phyloP scores from a whole-genome alignment of 352 stramenopile species.

The Phytophthora palmivora region DNA sequence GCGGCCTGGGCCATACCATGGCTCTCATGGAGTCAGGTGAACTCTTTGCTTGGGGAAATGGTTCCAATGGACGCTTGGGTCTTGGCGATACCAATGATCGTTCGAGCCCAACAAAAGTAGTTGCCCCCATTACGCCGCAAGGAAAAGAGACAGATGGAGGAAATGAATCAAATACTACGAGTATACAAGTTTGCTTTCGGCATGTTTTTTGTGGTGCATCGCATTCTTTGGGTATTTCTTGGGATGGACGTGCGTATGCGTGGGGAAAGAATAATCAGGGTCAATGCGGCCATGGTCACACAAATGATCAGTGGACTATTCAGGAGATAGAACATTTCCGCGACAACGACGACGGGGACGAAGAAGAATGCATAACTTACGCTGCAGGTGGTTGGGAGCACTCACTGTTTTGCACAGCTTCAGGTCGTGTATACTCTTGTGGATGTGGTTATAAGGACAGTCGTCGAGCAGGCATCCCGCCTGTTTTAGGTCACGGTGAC shows the following conservation, averaged over 20 bases:
- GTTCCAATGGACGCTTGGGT: conserved; percentile 83
- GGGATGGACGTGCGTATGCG: conserved; percentile 56
- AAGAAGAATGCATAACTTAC: conserved; percentile 54
- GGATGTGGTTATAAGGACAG: conserved; percentile 89
- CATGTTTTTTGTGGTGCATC: conserved; percentile 79
- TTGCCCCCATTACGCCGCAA: conserved; percentile 1
- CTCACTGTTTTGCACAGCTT: conserved; percentile 72
- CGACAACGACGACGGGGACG: conserved; percentile 52
- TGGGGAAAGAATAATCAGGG: conserved; percentile 92
- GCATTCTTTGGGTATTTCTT: conserved; percentile 74
- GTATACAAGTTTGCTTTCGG: conserved; percentile 28
- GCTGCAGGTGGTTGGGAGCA: conserved; percentile 85
- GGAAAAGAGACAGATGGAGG: conserved; percentile 1
- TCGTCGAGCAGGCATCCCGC: conserved; percentile 75
- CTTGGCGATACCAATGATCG: conserved; percentile 82
- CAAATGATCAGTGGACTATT: conserved; percentile 70
- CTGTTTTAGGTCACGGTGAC: conserved; percentile 81
- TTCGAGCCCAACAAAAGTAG: conserved; percentile 51
- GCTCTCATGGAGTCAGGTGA: conserved; percentile 68
- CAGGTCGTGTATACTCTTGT: conserved; percentile 74
- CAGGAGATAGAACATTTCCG: conserved; percentile 65
- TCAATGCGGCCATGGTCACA: conserved; percentile 82
- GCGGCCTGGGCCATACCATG: conserved; percentile 72
- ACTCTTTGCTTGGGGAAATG: conserved; percentile 87
- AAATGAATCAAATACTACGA: neutral